Evolutionary conservation across 257 asterid species (phyloP).

Genomic region (Nicotiana benthamiana): DNA sequence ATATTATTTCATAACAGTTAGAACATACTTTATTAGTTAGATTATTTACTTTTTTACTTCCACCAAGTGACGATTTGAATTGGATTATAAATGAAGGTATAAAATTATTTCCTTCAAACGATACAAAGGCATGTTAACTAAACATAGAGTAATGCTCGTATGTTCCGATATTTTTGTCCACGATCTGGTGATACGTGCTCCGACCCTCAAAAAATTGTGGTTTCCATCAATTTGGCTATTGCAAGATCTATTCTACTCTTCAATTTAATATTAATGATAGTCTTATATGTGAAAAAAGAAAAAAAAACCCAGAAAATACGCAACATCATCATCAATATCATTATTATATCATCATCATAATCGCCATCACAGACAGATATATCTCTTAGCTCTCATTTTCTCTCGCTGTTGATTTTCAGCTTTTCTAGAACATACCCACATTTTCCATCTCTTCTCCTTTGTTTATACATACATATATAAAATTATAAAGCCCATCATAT

Average conservation of each 20-base stretch:
- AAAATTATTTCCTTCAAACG: too few species aligned
- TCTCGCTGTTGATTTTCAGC: conserved; percentile 5
- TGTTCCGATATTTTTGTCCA: not conserved
- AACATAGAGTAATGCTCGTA: too few species aligned
- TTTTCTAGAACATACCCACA: not conserved
- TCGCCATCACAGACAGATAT: conserved; percentile 3
- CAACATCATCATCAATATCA: not conserved
- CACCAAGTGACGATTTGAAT: too few species aligned
- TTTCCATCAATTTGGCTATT: not conserved
- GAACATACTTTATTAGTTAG: too few species aligned
- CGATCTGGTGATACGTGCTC: not conserved
- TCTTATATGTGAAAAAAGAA: not conserved
- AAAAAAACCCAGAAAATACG: not conserved
- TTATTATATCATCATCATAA: not conserved
- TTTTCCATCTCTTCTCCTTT: not conserved
- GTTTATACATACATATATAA: not conserved
- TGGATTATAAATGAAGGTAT: too few species aligned
- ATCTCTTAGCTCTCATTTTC: not conserved
- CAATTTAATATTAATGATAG: not conserved
- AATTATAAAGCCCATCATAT: not conserved
- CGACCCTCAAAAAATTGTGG: not conserved
- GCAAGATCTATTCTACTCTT: not conserved
- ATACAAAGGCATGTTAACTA: too few species aligned
- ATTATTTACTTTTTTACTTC: too few species aligned
- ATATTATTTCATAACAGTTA: too few species aligned